Evolutionary conservation across 1,139 yeast genomes (phyloP).

Genomic region (Suhomyces kunorum): DNA sequence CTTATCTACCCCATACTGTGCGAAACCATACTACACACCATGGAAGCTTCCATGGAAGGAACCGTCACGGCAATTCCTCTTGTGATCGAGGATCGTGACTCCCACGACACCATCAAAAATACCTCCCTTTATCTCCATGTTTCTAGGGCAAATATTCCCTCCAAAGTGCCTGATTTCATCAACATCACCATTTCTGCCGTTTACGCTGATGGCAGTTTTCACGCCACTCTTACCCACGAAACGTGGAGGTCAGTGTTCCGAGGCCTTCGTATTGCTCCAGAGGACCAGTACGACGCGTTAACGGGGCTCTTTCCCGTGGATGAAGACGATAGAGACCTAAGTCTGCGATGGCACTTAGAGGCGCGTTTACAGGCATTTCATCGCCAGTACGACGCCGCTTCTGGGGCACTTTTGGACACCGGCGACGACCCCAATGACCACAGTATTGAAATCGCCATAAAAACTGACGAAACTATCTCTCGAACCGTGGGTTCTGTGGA

Average conservation of each 20-base stretch:
- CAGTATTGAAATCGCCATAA: conserved; percentile 22
- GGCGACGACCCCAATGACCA: conserved; percentile 21
- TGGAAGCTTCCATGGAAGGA: conserved; percentile 10
- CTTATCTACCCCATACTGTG: not conserved
- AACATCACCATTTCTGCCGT: conserved; percentile 21
- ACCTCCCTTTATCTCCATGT: conserved; percentile 19
- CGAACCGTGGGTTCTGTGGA: conserved; percentile 28
- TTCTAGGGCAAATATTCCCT: conserved; percentile 4
- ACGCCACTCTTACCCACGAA: conserved; percentile 13
- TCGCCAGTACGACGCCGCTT: conserved; percentile 19
- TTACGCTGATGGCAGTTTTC: conserved; percentile 24
- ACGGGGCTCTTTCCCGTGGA: conserved; percentile 12
- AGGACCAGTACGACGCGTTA: conserved; percentile 5
- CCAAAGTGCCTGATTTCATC: conserved; percentile 15
- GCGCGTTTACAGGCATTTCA: conserved; percentile 8
- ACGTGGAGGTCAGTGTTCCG: conserved; percentile 7
- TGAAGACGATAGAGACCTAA: conserved; percentile 6
- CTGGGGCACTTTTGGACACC: conserved; percentile 20
- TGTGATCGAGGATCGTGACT: conserved; percentile 22
- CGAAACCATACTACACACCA: not conserved
- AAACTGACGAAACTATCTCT: conserved; percentile 27
- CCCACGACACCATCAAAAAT: conserved; percentile 20
- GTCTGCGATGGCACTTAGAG: conserved; percentile 1
- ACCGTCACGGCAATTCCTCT: conserved; percentile 24
- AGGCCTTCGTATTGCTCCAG: not conserved